phyloP scores from a whole-genome alignment of 2,329 filamentous ascomycete species.

The Scortechinia acanthostroma region DNA sequence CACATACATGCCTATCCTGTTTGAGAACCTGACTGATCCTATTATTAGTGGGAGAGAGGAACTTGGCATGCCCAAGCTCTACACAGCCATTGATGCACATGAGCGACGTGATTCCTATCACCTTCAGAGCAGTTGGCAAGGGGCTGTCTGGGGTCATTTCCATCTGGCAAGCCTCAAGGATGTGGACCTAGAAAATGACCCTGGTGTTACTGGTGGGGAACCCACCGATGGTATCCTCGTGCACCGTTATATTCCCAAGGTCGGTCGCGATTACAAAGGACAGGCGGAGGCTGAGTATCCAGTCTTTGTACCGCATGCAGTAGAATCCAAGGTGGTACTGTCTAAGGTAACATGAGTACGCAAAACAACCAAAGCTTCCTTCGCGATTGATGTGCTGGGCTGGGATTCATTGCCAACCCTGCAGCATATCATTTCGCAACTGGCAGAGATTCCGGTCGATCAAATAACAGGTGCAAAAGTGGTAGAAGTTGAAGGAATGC shows the following conservation, averaged over 20 bases:
- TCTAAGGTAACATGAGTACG: slow-evolving; percentile 10
- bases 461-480: slow-evolving; percentile 45
- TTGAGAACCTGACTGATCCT: slow-evolving; percentile 41
- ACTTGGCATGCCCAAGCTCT: slow-evolving; percentile 45
- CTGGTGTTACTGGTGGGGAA: slow-evolving; percentile 8
- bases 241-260: slow-evolving; percentile 48
- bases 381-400: slow-evolving; percentile 38
- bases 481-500: slow-evolving; percentile 42
- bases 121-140: slow-evolving; percentile 29
- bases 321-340: slow-evolving; percentile 10
- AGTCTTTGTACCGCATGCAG: slow-evolving; percentile 22
- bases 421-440: slow-evolving; percentile 42
- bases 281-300: slow-evolving; percentile 46
- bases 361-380: slow-evolving; percentile 23
- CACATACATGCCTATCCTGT: slow-evolving; percentile 41
- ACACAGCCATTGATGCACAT: slow-evolving; percentile 27
- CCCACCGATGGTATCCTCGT: slow-evolving; percentile 39
- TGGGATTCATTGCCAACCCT: slow-evolving; percentile 50
- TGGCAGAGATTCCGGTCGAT: slow-evolving; percentile 48
- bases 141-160: slow-evolving; percentile 9
- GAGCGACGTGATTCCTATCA: slow-evolving; percentile 20
- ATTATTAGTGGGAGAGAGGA: slow-evolving; percentile 45
- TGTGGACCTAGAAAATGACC: too few species aligned
- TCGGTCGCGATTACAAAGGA: slow-evolving; percentile 35
- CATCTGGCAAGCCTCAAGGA: background rate